Percentiles rank a stretch among this genome's conserved stretches.
Evolutionary conservation across 2,329 filamentous ascomycete species (phyloP).

Genomic region (Penicillium rolfsii): DNA sequence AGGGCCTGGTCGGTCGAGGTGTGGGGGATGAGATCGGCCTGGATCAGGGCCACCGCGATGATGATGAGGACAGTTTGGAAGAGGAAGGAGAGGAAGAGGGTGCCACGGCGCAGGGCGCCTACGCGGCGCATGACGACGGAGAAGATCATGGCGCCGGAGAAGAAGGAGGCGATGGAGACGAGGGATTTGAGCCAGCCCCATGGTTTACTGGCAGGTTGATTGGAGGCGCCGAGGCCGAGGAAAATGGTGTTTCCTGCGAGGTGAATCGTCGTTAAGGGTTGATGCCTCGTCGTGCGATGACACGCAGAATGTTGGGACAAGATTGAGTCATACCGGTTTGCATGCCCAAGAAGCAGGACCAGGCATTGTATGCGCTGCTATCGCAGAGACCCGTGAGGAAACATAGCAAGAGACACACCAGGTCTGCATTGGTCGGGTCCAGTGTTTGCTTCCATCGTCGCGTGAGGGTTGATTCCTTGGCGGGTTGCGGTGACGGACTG

Average conservation of each 20-base stretch:
- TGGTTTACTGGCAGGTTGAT: conserved; percentile 42
- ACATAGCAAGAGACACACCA: conserved; percentile 45
- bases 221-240: conserved; percentile 50
- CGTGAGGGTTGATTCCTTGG: conserved; percentile 19
- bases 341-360: conserved; percentile 54
- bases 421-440: conserved; percentile 39
- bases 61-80: conserved; percentile 45
- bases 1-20: conserved; percentile 23
- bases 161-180: conserved; percentile 47
- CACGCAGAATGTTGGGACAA: neutral
- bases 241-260: conserved; percentile 51
- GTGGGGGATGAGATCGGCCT: conserved; percentile 45
- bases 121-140: conserved; percentile 41
- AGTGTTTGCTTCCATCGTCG: conserved; percentile 37
- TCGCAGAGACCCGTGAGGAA: conserved; percentile 51
- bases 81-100: conserved; percentile 48
- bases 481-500: conserved; percentile 14
- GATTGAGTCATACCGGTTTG: conserved; percentile 47
- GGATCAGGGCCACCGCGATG: conserved; percentile 46
- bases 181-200: conserved; percentile 52
- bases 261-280: neutral
- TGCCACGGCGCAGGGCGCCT: conserved; percentile 40
- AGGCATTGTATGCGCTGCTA: conserved; percentile 51
- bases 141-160: conserved; percentile 48
- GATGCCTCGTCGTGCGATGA: neutral